A percentile compares a stretch with the other conserved stretches of the same genome.
Conservation (phyloP, 768 basidiomycete genomes). For the Fomitopsis serialis region DNA sequence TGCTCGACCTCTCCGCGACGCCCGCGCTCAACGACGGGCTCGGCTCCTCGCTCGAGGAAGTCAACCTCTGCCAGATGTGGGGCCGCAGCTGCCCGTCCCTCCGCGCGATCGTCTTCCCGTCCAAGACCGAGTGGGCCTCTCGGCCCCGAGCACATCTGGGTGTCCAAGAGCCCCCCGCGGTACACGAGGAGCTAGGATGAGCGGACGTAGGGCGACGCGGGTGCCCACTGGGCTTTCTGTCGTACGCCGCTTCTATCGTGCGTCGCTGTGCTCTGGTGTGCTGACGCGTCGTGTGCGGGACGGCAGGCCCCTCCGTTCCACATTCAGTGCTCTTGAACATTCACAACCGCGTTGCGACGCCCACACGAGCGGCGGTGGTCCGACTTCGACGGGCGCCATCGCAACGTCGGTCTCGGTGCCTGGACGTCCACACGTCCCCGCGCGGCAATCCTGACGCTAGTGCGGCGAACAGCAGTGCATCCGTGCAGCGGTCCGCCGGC, state of each 20-base stretch:
- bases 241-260: neutral
- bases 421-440: too few species aligned
- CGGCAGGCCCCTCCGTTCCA: neutral
- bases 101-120: constrained; percentile 50
- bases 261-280: neutral
- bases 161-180: constrained; percentile 10
- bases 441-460: too few species aligned
- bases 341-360: too few species aligned
- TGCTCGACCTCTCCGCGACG: constrained; percentile 60
- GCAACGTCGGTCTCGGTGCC: too few species aligned
- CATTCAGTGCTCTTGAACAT: neutral
- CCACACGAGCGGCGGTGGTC: neutral
- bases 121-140: constrained; percentile 45
- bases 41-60: constrained; percentile 40
- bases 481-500: too few species aligned
- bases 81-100: constrained; percentile 47
- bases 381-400: neutral
- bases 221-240: neutral
- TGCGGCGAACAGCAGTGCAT: too few species aligned
- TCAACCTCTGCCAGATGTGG: constrained; percentile 49
- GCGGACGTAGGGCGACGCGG: neutral
- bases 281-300: neutral
- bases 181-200: constrained; percentile 3
- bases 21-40: constrained; percentile 36
- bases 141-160: constrained; percentile 29